A percentile compares a stretch with the other conserved stretches of the same genome.
Conservation (phyloP, 2,329 filamentous ascomycete species). For the Aureobasidium sp. region DNA sequence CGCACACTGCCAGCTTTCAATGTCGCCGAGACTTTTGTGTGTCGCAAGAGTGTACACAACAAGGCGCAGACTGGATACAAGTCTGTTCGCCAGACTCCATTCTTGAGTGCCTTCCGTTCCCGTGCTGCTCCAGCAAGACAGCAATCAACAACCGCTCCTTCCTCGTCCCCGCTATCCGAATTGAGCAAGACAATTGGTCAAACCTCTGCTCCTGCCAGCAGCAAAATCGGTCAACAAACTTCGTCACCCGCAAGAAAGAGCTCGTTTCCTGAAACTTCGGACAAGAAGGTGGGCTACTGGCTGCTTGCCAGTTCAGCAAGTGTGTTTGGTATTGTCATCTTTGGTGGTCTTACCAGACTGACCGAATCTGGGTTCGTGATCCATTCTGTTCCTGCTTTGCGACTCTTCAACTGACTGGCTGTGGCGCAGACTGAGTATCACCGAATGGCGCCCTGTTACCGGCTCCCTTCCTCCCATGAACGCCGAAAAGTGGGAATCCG, state of each 20-base stretch:
- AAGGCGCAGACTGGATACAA: conserved; percentile 18
- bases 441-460: conserved; percentile 96
- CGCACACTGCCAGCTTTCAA: not conserved
- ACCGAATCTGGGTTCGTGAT: conserved; percentile 80
- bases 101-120: conserved; percentile 26
- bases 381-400: not conserved
- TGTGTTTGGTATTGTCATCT: conserved; percentile 94
- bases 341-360: conserved; percentile 83
- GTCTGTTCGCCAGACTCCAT: conserved; percentile 25
- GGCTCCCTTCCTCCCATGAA: conserved; percentile 79
- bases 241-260: conserved; percentile 9
- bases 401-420: not conserved
- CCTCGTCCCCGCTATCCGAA: conserved; percentile 24
- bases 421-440: conserved; percentile 72
- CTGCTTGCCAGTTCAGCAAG: conserved; percentile 81
- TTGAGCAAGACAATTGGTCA: conserved; percentile 24
- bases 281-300: conserved; percentile 81
- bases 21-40: conserved; percentile 19
- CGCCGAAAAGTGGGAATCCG: conserved; percentile 74
- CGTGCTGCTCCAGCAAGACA: conserved; percentile 17
- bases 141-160: conserved; percentile 16
- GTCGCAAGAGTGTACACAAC: conserved; percentile 26
- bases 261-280: conserved; percentile 51
- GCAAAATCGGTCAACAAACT: not conserved
- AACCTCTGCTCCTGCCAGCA: not conserved